A percentile compares a stretch with the other conserved stretches of the same genome.
phyloP scores from a whole-genome alignment of 2,329 filamentous ascomycete species.

The Pseudogymnoascus sp. region DNA sequence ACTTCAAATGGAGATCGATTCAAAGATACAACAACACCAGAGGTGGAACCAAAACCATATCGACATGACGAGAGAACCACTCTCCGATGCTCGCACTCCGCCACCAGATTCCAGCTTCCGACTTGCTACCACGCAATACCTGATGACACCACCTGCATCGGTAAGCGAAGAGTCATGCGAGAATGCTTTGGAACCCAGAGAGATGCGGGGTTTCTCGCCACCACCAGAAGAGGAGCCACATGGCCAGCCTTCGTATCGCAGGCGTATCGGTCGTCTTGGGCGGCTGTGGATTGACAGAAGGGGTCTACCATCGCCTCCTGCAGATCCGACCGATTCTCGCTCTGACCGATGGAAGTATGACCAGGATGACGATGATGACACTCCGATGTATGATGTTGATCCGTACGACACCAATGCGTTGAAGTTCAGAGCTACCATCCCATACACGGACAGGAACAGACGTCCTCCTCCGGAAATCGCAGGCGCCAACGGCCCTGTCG shows the following conservation, averaged over 20 bases:
- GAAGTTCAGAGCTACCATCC: slow-evolving; percentile 48
- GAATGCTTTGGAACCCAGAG: slow-evolving; percentile 25
- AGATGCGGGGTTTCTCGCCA: slow-evolving; percentile 23
- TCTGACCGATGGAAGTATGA: slow-evolving; percentile 81
- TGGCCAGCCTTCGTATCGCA: slow-evolving; percentile 61
- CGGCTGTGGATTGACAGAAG: slow-evolving; percentile 84
- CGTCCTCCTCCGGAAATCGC: slow-evolving; percentile 21
- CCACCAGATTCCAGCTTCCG: slow-evolving; percentile 59
- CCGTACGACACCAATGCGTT: slow-evolving; percentile 56
- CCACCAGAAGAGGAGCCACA: slow-evolving; percentile 26
- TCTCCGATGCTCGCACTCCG: slow-evolving; percentile 69
- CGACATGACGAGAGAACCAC: slow-evolving; percentile 77
- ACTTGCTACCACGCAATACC: slow-evolving; percentile 63
- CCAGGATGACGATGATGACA: slow-evolving; percentile 74
- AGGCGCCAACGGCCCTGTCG: slow-evolving; percentile 15
- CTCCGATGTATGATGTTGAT: slow-evolving; percentile 68
- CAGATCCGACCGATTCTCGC: slow-evolving; percentile 39
- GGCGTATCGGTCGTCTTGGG: slow-evolving; percentile 77
- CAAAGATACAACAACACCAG: slow-evolving; percentile 79
- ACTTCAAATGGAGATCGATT: slow-evolving; percentile 75
- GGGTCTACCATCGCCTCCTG: slow-evolving; percentile 51
- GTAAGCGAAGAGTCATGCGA: slow-evolving; percentile 30
- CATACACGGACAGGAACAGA: slow-evolving; percentile 15
- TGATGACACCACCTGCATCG: slow-evolving; percentile 56
- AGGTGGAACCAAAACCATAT: slow-evolving; percentile 88